Base-by-base conservation (phyloP, 331 rosid species). In the Quercus tomentella region DNA sequence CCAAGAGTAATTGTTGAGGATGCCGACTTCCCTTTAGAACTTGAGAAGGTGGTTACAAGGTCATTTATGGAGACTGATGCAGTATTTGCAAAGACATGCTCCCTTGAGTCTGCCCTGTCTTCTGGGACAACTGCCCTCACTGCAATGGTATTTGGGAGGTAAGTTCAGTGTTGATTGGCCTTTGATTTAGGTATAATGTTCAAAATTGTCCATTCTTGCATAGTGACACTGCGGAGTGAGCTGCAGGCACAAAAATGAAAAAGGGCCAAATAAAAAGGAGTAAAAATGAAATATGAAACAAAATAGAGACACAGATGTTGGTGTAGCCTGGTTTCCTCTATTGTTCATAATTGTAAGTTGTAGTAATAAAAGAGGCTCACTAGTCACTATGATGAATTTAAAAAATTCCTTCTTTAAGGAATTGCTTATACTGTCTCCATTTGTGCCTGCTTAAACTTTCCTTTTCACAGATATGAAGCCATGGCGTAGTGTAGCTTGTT, bases 121-220 rank as follows among this genome's bases (percentile, higher is more conserved):
- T 95, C 99, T 73, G 97, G 99, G 78, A 95, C 99, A 76, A 95
- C 99, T 75, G 99, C 93, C 25, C 89, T 95, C 1, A 90, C 97
- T 37, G 97, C 99, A 60, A 93, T 92, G 87, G 87, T 95, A 82
- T 91, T 89, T 66, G 96, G 97, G 82, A 90, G 97, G 98, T 89
- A 56, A 86, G 71, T 73, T 55, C 16, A 9, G 12, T 75, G 57
- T 77, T 49, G 58, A 55, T 41, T 35, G 49, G 56, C 76, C 21
- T 23, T 41, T 49, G 23, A n/a, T 23, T 25, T 31, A 4, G 20
- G 49, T 7, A 6, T 7, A 65, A 5, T 63, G 21, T 28, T 11
- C 14, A 21, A 10, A 23, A 60, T 60, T 21, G 16, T 65, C 54
- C 7, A 15, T 61, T 52, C 43, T 21, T 51, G 63, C 25, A 20